phyloP scores from a whole-genome alignment of 2,329 filamentous ascomycete genomes.

The Cordyceps militaris region DNA sequence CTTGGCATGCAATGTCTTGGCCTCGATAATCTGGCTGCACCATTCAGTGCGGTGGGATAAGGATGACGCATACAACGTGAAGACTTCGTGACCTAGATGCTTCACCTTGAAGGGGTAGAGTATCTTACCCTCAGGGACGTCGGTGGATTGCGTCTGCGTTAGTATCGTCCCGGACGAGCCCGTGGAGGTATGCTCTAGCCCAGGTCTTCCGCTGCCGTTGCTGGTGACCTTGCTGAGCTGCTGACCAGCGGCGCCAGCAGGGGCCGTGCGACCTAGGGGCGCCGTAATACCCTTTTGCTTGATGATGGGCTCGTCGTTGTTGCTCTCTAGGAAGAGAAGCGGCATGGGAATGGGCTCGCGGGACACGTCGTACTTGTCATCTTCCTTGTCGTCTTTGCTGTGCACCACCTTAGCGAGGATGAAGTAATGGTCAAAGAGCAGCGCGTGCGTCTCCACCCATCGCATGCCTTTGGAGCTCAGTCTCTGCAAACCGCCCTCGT shows the following conservation, averaged over 20 bases:
- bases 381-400: constrained; percentile 60
- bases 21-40: constrained; percentile 89
- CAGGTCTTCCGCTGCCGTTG: constrained; percentile 46
- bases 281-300: constrained; percentile 71
- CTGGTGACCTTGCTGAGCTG: constrained; percentile 50
- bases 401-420: constrained; percentile 78
- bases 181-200: constrained; percentile 62
- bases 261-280: constrained; percentile 51
- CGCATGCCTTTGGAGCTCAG: constrained; percentile 83
- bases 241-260: constrained; percentile 52
- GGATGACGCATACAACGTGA: constrained; percentile 79
- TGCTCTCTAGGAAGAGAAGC: constrained; percentile 82
- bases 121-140: constrained; percentile 67
- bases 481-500: constrained; percentile 80
- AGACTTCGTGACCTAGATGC: constrained; percentile 88
- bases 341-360: constrained; percentile 97
- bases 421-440: constrained; percentile 94
- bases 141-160: constrained; percentile 43
- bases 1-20: constrained; percentile 88
- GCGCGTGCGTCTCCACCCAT: constrained; percentile 88
- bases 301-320: constrained; percentile 83
- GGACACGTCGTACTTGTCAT: constrained; percentile 89
- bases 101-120: constrained; percentile 94
- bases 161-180: constrained; percentile 51
- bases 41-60: constrained; percentile 73